Evolutionary conservation across 805 yeast genomes (phyloP), one percentile per base, ranked within the genome.

Genomic region (Zygotorulaspora florentina): DNA sequence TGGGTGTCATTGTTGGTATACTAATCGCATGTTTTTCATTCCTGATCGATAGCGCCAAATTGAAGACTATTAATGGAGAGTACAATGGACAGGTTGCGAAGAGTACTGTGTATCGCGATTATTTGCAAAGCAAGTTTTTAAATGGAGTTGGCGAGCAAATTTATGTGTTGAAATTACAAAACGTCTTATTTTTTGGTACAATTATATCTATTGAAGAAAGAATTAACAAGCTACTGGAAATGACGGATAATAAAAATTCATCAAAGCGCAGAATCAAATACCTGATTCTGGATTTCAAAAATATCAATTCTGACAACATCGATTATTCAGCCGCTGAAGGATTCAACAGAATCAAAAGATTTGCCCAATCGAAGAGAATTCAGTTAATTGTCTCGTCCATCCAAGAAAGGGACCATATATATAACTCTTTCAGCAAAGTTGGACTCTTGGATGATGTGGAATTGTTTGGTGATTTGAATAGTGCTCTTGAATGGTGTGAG

Each of bases 271-370:
- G 93, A 23, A 83, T 93, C 56, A 80, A 85, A 58, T 93, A 82
- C 62, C 69, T 93, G 51, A 80, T 93, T 41, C 63, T 93, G 39
- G 99, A 93, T 67, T 82, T 93, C 75, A 83, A 83, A 54, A 80
- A 83, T 31, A 96, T 93, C 26, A 75, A 76, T 40, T 76, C 85
- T 52, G 58, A 65, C 37, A 79, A 79, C 39, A 80, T 93, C 52
- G 99, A 93, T 66, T 93, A 86, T 58, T 85, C 96, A 38, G 97
- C 98, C 0, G 96, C 96, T 8, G 98, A 93, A 65, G 96, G 97
- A 0, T 87, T 93, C 62, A 80, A 89, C 55, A 74, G 96, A 56
- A 84, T 93, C 50, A 80, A 87, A 61, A 83, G 95, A 51, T 76
- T 90, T 56, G 70, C 88, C 13, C 77, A 77, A 47, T 82, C 85